Evolutionary conservation across 2,329 filamentous ascomycete species (phyloP), one percentile per base, ranked within the genome.

Genomic region (Hortaea werneckii): DNA sequence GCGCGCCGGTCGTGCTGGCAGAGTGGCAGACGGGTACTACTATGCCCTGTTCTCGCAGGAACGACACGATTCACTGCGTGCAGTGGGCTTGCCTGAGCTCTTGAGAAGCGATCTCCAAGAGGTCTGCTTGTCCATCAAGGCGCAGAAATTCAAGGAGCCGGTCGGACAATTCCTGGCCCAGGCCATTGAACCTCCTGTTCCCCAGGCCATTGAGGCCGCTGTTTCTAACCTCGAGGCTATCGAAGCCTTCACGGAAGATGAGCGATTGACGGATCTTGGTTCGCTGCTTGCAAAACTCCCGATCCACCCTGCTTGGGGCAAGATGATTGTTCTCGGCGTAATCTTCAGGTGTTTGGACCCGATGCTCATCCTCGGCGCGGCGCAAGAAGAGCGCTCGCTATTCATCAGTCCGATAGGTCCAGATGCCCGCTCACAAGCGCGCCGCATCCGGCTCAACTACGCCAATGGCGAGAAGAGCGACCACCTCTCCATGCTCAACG

Each of bases 331-430:
- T 13, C 58, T 76, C 7, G 73, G 73, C 5, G 58, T 73, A 27
- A 66, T 76, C 40, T 76, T 76, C 59, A 64, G 66, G 34, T 76
- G 73, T 52, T 59, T 76, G 4, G 71, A 75, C 50, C 71, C 73
- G 0, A 66, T 76, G 52, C 51, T 76, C 28, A 65, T 74, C 28
- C 51, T 73, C 5, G 70, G 65, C 32, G 61, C 64, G 11, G 58
- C 65, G 5, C 57, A 55, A 4, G 51, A 55, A 5, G 59, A 62
- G 34, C 51, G 63, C n/a, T 50, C 60, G n/a, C 49, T 71, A 6
- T 67, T 68, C 44, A 41, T 62, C 5, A 50, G 45, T 5, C 59
- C 62, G 5, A 49, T 59, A 1, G 56, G 57, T 11, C 40, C 11
- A 11, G 44, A 44, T 12, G 40, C 44, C 29, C 55, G 58, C 12